Evolutionary conservation across 805 yeast species (phyloP), one percentile per base, ranked within the genome.

Genomic region (Scheffersomyces stipitis): DNA sequence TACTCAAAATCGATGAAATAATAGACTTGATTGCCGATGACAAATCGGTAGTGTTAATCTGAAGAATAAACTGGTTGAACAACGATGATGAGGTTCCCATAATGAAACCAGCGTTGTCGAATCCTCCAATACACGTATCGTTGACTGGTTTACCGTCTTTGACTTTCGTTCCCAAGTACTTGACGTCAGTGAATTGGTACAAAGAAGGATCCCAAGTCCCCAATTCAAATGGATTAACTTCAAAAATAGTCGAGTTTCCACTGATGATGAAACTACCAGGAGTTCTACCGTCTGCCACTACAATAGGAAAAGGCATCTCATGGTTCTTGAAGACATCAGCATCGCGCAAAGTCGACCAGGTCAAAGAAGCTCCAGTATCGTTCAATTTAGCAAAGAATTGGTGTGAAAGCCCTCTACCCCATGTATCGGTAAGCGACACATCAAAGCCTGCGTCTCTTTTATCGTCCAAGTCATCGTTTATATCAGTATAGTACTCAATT

Each of bases 401-500:
- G 42, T 63, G 61, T 16, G 62, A 51, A 29, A 68, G 55, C 2
- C 72, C 71, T 36, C 73, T 46, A 20, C 69, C 72, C 74, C 74
- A 68, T 12, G 64, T 54, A 40, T 68, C 74, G 18, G 74, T 68
- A 29, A 68, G 38, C 13, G 71, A 58, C 10, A 56, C 38, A 7
- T 62, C 63, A 40, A 47, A 68, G 4, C 71, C 71, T 3, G 70
- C 69, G 20, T 62, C 54, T n/a, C 49, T 45, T 42, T 66, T 66
- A 18, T 46, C 64, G 24, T 44, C 44, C 9, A 65, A 45, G 7
- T 60, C 62, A 24, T 55, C 54, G 31, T 49, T 46, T 33, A 65
- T 56, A 18, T 46, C 50, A 28, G 54, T 49, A 39, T 63, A 67
- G 49, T 59, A 61, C 54, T 83, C 86, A 49, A 66, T 81, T 10